These are phyloP conservation scores for Mycena pura DNA, from an alignment of 768 basidiomycete genomes.

Conservation along the genomic window DNA sequence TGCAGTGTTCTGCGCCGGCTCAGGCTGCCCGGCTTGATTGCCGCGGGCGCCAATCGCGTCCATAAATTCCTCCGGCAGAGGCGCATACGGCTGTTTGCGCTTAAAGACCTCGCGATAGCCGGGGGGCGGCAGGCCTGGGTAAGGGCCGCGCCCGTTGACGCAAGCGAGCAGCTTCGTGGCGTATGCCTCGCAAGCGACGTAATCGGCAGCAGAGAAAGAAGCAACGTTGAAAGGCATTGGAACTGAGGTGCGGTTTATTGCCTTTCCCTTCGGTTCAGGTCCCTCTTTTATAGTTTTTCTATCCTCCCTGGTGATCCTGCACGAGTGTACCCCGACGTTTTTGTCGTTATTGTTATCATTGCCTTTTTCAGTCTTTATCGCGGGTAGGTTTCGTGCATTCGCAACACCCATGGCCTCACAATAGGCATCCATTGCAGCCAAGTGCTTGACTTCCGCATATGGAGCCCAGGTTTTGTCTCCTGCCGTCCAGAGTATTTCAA, in stretches of 20 bases:
- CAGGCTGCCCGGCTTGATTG: neutral
- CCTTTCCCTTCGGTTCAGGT: neutral
- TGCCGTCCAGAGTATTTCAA: slow-evolving; percentile 17
- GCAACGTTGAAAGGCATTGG: neutral
- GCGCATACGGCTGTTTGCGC: neutral
- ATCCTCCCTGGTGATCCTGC: neutral
- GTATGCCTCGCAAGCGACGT: neutral
- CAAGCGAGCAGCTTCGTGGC: neutral
- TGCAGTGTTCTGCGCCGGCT: too few relatives aligned
- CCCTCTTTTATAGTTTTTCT: neutral
- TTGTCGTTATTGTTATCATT: too few relatives aligned
- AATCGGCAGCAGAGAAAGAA: neutral
- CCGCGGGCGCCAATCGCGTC: neutral
- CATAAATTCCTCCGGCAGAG: neutral
- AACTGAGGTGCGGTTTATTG: neutral
- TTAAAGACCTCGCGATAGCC: neutral
- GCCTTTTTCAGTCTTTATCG: too few relatives aligned
- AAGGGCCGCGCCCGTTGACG: neutral
- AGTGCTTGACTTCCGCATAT: too few relatives aligned
- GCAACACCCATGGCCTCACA: too few relatives aligned
- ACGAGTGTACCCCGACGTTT: neutral
- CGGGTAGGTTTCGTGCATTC: too few relatives aligned
- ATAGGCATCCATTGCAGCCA: too few relatives aligned
- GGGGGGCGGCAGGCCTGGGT: neutral
- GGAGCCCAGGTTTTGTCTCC: slow-evolving; percentile 27